A percentile compares a stretch with the other conserved stretches of the same genome.
Conservation (phyloP, 805 yeast species). For the Nakazawaea molendinolei region DNA sequence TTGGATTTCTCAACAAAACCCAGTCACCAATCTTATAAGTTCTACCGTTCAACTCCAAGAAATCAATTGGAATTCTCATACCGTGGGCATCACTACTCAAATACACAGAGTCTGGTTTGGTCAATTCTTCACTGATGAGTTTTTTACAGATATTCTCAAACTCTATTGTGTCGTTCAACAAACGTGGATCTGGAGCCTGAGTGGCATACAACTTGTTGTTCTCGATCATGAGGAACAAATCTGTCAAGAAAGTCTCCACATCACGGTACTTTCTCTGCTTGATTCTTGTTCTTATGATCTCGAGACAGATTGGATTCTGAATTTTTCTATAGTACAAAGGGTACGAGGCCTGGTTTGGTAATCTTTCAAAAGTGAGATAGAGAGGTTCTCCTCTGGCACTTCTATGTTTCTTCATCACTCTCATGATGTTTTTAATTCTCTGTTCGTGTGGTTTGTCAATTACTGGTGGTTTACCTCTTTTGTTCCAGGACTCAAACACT, state of each 20-base stretch:
- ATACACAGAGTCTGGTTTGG: slow-evolving; percentile 76
- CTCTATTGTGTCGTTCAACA: slow-evolving; percentile 52
- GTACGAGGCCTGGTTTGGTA: slow-evolving; percentile 60
- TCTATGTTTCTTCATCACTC: slow-evolving; percentile 70
- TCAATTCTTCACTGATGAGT: slow-evolving; percentile 60
- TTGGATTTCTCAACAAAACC: slow-evolving; percentile 83
- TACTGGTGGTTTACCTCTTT: slow-evolving; percentile 87
- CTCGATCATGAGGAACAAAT: slow-evolving; percentile 65
- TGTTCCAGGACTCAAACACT: slow-evolving; percentile 35
- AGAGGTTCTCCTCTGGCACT: slow-evolving; percentile 43
- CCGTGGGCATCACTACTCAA: slow-evolving; percentile 42
- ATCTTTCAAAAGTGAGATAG: slow-evolving; percentile 66
- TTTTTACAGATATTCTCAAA: slow-evolving; percentile 57
- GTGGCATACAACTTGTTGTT: slow-evolving; percentile 66
- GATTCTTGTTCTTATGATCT: slow-evolving; percentile 73
- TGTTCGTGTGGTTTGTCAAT: slow-evolving; percentile 90
- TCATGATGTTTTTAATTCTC: slow-evolving; percentile 79
- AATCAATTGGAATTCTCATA: slow-evolving; percentile 74
- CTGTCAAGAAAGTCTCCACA: slow-evolving; percentile 72
- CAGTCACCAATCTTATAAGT: slow-evolving; percentile 88
- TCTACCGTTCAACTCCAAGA: slow-evolving; percentile 63
- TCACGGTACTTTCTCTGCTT: slow-evolving; percentile 76
- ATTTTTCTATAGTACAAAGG: slow-evolving; percentile 51
- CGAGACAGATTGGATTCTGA: slow-evolving; percentile 56
- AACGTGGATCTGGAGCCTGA: slow-evolving; percentile 38